Conservation (phyloP, 2,329 filamentous ascomycete species). For the Cercospora sojina region DNA sequence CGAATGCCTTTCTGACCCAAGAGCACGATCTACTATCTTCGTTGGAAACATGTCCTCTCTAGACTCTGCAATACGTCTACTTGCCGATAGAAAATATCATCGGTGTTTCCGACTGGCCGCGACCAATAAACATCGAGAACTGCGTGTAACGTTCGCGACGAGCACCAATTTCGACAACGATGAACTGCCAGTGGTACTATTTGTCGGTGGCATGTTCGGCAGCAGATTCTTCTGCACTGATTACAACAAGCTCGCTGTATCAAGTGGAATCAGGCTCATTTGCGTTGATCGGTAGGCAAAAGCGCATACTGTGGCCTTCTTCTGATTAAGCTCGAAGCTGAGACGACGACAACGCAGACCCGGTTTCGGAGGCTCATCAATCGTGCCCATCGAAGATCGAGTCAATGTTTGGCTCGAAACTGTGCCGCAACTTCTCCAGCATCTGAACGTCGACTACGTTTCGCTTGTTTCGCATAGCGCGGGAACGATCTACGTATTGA, state of each 20-base stretch:
- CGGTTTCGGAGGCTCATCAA: constrained; percentile 47
- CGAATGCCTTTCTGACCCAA: background rate
- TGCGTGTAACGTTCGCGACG: constrained; percentile 36
- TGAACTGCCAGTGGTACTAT: constrained; percentile 38
- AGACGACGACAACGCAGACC: constrained; percentile 36
- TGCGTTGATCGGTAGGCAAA: constrained; percentile 41
- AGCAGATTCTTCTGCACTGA: constrained; percentile 35
- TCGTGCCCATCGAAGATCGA: constrained; percentile 40
- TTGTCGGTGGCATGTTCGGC: constrained; percentile 44
- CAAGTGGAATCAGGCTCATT: constrained; percentile 40
- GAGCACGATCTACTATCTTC: background rate
- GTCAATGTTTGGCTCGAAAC: constrained; percentile 45
- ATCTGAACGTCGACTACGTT: constrained; percentile 42
- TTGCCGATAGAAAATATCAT: constrained; percentile 29
- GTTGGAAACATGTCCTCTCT: background rate
- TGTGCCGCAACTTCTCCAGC: constrained; percentile 41
- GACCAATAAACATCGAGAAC: constrained; percentile 25
- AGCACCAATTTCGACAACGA: constrained; percentile 35
- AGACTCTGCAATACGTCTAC: constrained; percentile 17
- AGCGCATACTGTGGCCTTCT: background rate
- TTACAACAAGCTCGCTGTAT: constrained; percentile 36
- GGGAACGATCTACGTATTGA: constrained; percentile 47
- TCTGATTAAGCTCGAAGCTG: background rate
- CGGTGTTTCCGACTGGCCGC: constrained; percentile 32
- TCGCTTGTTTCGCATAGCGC: constrained; percentile 44